phyloP scores from a whole-genome alignment of 1,284 basidiomycete species.

The Heliocybe sulcata region DNA sequence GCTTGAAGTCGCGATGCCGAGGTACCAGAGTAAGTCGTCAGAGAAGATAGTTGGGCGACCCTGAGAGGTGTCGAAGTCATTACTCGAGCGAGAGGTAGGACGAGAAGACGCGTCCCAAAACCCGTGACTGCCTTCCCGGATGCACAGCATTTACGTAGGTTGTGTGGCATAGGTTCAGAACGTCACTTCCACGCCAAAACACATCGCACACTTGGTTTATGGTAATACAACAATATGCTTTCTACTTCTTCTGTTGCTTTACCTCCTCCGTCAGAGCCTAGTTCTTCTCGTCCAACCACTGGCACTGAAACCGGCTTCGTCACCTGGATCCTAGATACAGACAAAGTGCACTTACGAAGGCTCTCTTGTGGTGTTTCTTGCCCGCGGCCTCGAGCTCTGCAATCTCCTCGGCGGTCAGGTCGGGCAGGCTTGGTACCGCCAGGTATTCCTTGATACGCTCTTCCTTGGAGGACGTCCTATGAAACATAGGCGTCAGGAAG shows the following conservation, averaged over 20 bases:
- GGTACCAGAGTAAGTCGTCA: conserved; percentile 43
- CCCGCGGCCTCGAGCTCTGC: conserved; percentile 55
- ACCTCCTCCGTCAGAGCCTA: not conserved
- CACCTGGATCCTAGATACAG: conserved; percentile 12
- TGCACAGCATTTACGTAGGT: not conserved
- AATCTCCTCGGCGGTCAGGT: conserved; percentile 56
- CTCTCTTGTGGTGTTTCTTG: conserved; percentile 49
- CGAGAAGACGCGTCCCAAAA: not conserved
- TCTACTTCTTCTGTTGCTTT: not conserved
- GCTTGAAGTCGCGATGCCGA: conserved; percentile 67
- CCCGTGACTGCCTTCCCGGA: not conserved
- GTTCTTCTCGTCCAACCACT: not conserved
- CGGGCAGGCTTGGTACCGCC: conserved; percentile 43
- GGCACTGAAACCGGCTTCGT: not conserved
- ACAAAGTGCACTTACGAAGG: conserved; percentile 27
- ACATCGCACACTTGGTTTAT: not conserved
- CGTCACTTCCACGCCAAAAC: too few relatives aligned
- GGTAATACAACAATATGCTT: not conserved
- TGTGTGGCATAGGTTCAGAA: not conserved
- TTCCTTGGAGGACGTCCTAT: conserved; percentile 65
- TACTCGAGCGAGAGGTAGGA: not conserved
- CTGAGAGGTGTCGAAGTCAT: not conserved
- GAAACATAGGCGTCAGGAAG: not conserved
- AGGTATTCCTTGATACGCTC: conserved; percentile 65
- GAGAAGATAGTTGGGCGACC: conserved; percentile 17